These are phyloP conservation scores for Lophiostoma macrostomum DNA, from an alignment of 495 filamentous ascomycete species.

Conservation along the genomic window DNA sequence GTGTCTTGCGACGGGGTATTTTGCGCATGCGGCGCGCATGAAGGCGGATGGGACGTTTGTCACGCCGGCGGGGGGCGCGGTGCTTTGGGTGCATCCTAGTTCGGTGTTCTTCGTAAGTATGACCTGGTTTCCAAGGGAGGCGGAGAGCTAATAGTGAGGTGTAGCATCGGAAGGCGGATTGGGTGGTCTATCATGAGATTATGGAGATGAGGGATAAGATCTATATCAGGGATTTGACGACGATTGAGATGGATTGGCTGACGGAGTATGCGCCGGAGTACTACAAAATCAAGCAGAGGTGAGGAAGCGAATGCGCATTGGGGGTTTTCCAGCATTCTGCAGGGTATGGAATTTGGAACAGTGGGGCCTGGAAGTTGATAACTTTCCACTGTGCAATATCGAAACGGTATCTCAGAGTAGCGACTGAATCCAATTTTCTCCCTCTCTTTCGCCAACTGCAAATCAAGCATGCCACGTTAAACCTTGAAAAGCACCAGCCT, in stretches of 20 bases:
- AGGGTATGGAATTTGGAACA: no score
- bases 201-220: conserved; percentile 88
- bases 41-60: conserved; percentile 88
- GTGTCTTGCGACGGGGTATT: conserved; percentile 88
- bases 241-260: conserved; percentile 87
- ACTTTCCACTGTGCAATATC: no score
- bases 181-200: conserved; percentile 96
- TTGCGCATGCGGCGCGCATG: conserved; percentile 95
- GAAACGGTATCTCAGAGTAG: no score
- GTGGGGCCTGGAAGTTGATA: no score
- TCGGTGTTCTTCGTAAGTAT: conserved; percentile 82
- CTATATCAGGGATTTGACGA: conserved; percentile 87
- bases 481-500: no score
- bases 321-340: no score
- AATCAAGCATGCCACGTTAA: no score
- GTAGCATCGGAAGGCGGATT: conserved; percentile 90
- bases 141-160: conserved; percentile 33
- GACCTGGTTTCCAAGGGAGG: background rate
- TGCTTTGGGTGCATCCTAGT: conserved; percentile 85
- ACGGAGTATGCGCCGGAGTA: conserved; percentile 84
- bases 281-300: conserved; percentile 52
- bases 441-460: no score
- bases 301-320: background rate
- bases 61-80: conserved; percentile 68
- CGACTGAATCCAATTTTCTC: no score